These are phyloP conservation scores for Trametes maxima DNA, from an alignment of 768 basidiomycete genomes.

Conservation along the genomic window DNA sequence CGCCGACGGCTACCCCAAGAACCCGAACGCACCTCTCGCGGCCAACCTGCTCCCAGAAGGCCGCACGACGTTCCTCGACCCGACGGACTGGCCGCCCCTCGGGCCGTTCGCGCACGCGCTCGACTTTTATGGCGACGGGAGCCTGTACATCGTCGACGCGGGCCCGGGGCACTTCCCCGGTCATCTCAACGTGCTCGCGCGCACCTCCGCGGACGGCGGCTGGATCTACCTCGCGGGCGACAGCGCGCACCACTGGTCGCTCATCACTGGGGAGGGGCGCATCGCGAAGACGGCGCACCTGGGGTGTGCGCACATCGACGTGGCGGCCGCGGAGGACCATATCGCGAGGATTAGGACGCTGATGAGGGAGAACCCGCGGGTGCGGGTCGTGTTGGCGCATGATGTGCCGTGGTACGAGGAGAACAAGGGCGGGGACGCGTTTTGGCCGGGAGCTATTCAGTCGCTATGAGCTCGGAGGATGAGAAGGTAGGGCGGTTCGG, in stretches of 20 bases:
- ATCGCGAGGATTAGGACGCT: slow-evolving; percentile 41
- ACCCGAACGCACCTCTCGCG: slow-evolving; percentile 36
- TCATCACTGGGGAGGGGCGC: slow-evolving; percentile 48
- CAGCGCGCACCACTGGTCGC: slow-evolving; percentile 46
- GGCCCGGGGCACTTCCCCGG: slow-evolving; percentile 56
- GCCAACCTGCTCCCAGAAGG: slow-evolving; percentile 21
- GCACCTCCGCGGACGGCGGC: slow-evolving; percentile 55
- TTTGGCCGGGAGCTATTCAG: slow-evolving; percentile 33
- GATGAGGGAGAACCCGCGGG: slow-evolving; percentile 31
- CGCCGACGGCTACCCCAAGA: slow-evolving; percentile 44
- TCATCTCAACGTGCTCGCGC: slow-evolving; percentile 55
- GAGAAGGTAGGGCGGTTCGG: not conserved
- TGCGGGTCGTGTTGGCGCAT: slow-evolving; percentile 53
- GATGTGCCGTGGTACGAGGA: slow-evolving; percentile 52
- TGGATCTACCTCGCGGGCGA: slow-evolving; percentile 65
- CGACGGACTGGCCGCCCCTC: slow-evolving; percentile 39
- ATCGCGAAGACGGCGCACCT: slow-evolving; percentile 38
- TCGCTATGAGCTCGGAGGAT: not conserved
- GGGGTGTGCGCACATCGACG: slow-evolving; percentile 47
- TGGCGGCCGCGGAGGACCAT: slow-evolving; percentile 44
- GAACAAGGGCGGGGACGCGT: slow-evolving; percentile 45
- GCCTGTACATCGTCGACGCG: slow-evolving; percentile 58
- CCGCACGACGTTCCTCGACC: slow-evolving; percentile 27
- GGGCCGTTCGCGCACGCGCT: slow-evolving; percentile 47
- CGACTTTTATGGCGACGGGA: slow-evolving; percentile 61